A percentile compares a stretch with the other conserved stretches of the same genome.
Conservation (phyloP, 2,329 filamentous ascomycete species). For the Metarhizium robertsii region DNA sequence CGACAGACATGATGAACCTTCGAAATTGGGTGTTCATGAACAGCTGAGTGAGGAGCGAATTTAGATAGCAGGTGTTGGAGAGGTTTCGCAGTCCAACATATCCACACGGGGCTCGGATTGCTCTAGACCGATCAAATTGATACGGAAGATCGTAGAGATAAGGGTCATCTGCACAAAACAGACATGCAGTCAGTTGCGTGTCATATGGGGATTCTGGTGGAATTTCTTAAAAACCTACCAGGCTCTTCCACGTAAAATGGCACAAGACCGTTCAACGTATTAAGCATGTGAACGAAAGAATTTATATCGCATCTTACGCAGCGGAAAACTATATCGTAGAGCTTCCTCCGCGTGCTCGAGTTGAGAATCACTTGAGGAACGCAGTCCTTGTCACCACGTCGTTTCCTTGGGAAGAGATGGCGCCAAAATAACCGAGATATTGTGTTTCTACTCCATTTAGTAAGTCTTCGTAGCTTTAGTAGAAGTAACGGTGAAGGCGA, state of each 20-base stretch:
- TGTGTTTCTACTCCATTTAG: conserved; percentile 15
- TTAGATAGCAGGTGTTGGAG: conserved; percentile 95
- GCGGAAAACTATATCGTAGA: conserved; percentile 51
- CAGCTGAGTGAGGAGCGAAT: conserved; percentile 86
- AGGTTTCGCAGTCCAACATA: conserved; percentile 89
- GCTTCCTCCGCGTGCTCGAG: conserved; percentile 42
- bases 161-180: conserved; percentile 25
- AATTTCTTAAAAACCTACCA: conserved; percentile 13
- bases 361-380: conserved; percentile 39
- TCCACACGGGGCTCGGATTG: conserved; percentile 66
- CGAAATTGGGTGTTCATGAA: conserved; percentile 93
- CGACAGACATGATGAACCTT: conserved; percentile 65
- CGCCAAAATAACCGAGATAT: conserved; percentile 44
- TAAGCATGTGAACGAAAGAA: conserved; percentile 43
- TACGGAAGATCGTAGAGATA: conserved; percentile 54
- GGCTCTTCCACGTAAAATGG: conserved; percentile 31
- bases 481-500: not conserved
- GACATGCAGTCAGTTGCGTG: not conserved
- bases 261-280: conserved; percentile 23
- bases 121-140: conserved; percentile 54
- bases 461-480: not conserved
- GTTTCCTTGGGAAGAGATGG: conserved; percentile 51
- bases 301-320: conserved; percentile 42
- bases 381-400: conserved; percentile 8
- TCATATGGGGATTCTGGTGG: not conserved